Evolutionary conservation across 2,329 filamentous ascomycete species (phyloP).

Genomic region (Metarhizium sp.): DNA sequence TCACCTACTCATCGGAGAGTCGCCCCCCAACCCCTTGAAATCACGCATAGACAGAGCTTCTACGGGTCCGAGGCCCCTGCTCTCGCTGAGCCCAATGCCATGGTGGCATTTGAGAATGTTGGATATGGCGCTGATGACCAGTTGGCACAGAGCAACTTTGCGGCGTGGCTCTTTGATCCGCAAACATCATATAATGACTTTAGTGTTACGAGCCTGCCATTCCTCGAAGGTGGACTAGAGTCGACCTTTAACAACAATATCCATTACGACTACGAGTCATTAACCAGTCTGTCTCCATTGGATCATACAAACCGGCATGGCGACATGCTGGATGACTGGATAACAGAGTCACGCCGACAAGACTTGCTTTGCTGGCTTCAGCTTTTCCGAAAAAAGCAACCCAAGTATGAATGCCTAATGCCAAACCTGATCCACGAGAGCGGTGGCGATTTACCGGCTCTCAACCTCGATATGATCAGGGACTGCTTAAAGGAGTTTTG

Average conservation of each 20-base stretch:
- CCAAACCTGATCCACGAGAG: conserved; percentile 27
- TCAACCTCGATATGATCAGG: conserved; percentile 75
- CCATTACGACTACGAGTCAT: conserved; percentile 40
- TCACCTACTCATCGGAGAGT: conserved; percentile 25
- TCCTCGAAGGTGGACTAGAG: conserved; percentile 39
- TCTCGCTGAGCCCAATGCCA: conserved; percentile 22
- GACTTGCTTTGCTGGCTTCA: conserved; percentile 35
- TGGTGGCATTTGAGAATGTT: conserved; percentile 18
- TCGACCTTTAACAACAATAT: conserved; percentile 42
- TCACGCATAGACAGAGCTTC: conserved; percentile 28
- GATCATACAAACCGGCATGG: conserved; percentile 30
- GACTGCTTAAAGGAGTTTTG: conserved; percentile 82
- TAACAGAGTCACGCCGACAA: conserved; percentile 34
- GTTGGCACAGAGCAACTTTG: conserved; percentile 35
- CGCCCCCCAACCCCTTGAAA: conserved; percentile 18
- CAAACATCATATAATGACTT: conserved; percentile 32
- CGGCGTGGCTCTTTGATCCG: conserved; percentile 41
- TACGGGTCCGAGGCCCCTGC: conserved; percentile 21
- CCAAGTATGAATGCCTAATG: conserved; percentile 26
- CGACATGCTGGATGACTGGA: conserved; percentile 32
- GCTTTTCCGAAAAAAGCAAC: conserved; percentile 33
- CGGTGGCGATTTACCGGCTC: conserved; percentile 32
- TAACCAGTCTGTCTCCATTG: conserved; percentile 36
- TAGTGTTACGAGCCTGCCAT: conserved; percentile 32
- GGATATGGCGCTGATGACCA: conserved; percentile 21